phyloP scores from a whole-genome alignment of 1,139 yeast species.

The Saccharomycopsis hybrid region DNA sequence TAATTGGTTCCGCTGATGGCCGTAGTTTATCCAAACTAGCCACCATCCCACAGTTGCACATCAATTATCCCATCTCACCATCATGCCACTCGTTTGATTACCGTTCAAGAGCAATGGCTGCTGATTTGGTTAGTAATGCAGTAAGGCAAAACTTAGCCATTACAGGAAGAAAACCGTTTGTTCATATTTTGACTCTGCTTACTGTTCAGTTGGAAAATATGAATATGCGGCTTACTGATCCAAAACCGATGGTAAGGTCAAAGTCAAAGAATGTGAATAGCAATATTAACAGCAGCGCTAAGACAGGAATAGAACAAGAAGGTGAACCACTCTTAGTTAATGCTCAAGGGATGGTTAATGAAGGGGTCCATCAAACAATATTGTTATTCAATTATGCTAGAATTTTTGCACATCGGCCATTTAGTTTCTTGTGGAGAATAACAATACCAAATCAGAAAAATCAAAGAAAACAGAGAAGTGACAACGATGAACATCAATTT shows the following conservation, averaged over 20 bases:
- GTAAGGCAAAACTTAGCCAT: conserved; percentile 40
- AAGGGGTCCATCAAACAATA: conserved; percentile 44
- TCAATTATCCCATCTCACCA: conserved; percentile 33
- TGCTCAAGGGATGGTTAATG: conserved; percentile 38
- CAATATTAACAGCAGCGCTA: too few species aligned
- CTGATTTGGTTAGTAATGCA: conserved; percentile 42
- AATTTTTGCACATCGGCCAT: conserved; percentile 45
- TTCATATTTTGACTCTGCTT: conserved; percentile 33
- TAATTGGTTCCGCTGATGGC: conserved; percentile 48
- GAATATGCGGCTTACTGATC: conserved; percentile 41
- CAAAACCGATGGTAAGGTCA: too few species aligned
- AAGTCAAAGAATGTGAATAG: too few species aligned
- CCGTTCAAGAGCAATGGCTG: conserved; percentile 41
- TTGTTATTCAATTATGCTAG: conserved; percentile 42
- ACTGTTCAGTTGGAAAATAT: conserved; percentile 42
- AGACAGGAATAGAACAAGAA: too few species aligned
- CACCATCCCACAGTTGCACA: conserved; percentile 23
- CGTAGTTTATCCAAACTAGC: conserved; percentile 37
- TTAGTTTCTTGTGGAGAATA: conserved; percentile 46
- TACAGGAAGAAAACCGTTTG: conserved; percentile 33
- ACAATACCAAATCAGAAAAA: too few species aligned
- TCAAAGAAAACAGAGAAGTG: too few species aligned
- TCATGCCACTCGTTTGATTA: conserved; percentile 36
- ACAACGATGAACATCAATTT: too few species aligned
- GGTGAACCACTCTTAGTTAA: conserved; percentile 37